Evolutionary conservation across 78 protist genomes (phyloP).

Genomic region (Isochrysis galbana): DNA sequence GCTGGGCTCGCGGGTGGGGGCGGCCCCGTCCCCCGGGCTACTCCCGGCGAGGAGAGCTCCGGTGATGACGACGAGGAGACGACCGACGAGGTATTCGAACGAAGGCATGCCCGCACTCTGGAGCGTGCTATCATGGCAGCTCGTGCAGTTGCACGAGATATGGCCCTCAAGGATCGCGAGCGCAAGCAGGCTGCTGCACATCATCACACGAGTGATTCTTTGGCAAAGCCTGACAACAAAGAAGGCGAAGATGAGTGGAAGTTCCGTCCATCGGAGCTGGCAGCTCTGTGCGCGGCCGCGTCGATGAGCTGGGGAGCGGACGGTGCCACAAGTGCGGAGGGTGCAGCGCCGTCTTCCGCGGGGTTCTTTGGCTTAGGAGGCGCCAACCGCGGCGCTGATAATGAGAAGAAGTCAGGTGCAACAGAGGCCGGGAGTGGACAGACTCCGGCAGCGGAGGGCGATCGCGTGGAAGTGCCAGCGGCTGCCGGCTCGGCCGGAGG

Average conservation of each 20-base stretch:
- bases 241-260: background rate
- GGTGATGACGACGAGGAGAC: background rate
- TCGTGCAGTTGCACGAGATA: background rate
- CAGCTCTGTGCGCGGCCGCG: background rate
- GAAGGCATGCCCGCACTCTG: slow-evolving; percentile 1
- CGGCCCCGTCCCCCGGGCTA: background rate
- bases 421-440: too few species aligned
- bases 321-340: background rate
- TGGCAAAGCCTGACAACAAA: too few species aligned
- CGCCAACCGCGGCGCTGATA: background rate
- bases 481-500: background rate
- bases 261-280: slow-evolving; percentile 17
- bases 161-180: background rate
- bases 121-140: slow-evolving; percentile 16
- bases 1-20: background rate
- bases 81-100: background rate
- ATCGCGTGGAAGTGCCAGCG: too few species aligned
- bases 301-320: background rate
- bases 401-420: background rate
- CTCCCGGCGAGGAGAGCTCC: background rate
- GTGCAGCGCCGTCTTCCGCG: background rate
- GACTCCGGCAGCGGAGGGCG: too few species aligned
- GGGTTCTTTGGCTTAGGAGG: slow-evolving; percentile 6
- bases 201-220: too few species aligned
- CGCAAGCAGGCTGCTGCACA: background rate